phyloP scores from a whole-genome alignment of 495 filamentous ascomycete species.

The Penicillium parvum region DNA sequence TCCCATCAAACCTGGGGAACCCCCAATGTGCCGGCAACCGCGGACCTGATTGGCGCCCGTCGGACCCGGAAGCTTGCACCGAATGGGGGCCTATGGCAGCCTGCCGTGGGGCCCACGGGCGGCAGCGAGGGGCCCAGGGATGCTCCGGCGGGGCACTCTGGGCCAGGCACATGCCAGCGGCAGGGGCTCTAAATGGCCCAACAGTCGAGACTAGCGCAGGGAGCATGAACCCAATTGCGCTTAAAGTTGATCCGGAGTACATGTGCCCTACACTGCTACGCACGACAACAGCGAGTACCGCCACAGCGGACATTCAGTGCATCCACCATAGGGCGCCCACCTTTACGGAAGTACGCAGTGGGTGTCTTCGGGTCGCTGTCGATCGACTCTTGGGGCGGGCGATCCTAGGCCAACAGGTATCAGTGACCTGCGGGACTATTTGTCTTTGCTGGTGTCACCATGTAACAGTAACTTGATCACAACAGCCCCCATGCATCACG shows the following conservation, averaged over 20 bases:
- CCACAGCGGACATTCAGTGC: no score
- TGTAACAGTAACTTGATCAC: conserved; percentile 5
- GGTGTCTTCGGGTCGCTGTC: conserved; percentile 2
- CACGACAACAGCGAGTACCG: background rate
- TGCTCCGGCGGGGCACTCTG: background rate
- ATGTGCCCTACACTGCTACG: background rate
- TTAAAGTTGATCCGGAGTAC: conserved; percentile 24
- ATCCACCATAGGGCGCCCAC: no score
- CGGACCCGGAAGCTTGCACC: background rate
- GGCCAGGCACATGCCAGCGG: conserved; percentile 15
- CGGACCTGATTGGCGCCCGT: conserved; percentile 18
- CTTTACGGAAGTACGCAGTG: background rate
- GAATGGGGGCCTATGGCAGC: conserved; percentile 6
- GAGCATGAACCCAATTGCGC: conserved; percentile 19
- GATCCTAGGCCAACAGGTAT: background rate
- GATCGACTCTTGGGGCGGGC: conserved; percentile 2
- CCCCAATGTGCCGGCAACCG: conserved; percentile 15
- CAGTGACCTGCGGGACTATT: background rate
- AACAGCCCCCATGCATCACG: conserved; percentile 2
- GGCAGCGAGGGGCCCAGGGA: conserved; percentile 4
- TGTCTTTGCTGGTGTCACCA: background rate
- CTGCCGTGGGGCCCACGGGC: conserved; percentile 11
- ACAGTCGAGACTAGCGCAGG: conserved; percentile 4
- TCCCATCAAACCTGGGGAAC: conserved; percentile 19
- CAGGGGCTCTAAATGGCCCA: conserved; percentile 16